phyloP scores from a whole-genome alignment of 345 rosid species.

The Lagerstroemia speciosa region DNA sequence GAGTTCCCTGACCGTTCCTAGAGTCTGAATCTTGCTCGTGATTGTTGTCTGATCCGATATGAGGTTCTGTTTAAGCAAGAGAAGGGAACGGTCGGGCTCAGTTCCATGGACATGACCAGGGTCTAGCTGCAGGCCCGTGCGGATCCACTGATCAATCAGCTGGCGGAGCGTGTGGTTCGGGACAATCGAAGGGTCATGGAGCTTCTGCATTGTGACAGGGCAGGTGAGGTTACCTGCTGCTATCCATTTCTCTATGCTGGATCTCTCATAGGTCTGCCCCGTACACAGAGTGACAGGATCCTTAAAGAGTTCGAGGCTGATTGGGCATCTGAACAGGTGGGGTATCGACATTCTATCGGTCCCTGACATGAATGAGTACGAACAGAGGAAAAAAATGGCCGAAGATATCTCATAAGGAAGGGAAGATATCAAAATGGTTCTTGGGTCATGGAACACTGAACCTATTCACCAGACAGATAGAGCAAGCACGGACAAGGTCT shows the following conservation, averaged over 20 bases:
- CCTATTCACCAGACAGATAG: no score
- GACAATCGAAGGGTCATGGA: constrained; percentile 43
- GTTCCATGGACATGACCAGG: constrained; percentile 4
- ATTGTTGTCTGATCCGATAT: constrained; percentile 23
- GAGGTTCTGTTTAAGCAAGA: constrained; percentile 32
- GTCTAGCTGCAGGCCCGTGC: constrained; percentile 20
- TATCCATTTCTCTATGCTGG: constrained; percentile 58
- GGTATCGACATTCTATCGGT: constrained; percentile 30
- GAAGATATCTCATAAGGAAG: no score
- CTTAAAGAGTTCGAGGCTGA: constrained; percentile 50
- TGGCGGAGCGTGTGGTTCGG: constrained; percentile 61
- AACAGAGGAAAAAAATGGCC: no score
- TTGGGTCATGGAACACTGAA: no score
- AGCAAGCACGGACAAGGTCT: no score
- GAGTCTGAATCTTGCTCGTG: constrained; percentile 20
- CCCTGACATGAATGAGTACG: constrained; percentile 1
- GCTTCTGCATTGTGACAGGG: constrained; percentile 72
- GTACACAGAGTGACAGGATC: constrained; percentile 68
- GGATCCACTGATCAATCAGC: constrained; percentile 49
- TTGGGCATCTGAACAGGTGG: constrained; percentile 42
- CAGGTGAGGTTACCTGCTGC: constrained; percentile 54
- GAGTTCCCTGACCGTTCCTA: constrained; percentile 19
- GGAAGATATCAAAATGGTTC: no score
- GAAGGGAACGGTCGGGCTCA: constrained; percentile 13
- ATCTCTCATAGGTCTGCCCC: constrained; percentile 66